These are phyloP conservation scores for Geosmithia flava DNA, from an alignment of 2,329 filamentous ascomycete species.

Conservation along the genomic window DNA sequence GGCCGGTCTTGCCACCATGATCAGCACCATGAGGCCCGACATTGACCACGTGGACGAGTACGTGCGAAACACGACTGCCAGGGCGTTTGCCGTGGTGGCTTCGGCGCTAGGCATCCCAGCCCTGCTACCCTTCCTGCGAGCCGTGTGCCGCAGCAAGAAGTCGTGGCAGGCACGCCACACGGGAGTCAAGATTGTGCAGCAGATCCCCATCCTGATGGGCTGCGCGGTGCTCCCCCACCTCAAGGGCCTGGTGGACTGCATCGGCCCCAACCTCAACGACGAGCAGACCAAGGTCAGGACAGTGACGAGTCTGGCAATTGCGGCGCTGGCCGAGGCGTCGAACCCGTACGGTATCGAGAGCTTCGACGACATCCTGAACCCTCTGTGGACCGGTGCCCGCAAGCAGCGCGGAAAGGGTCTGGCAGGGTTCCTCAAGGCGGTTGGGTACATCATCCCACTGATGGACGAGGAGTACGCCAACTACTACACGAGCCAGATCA, in stretches of 20 bases:
- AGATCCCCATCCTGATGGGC: conserved; percentile 97
- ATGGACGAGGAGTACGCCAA: conserved; percentile 99
- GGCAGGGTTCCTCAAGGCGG: conserved; percentile 91
- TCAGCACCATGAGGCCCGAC: conserved; percentile 97
- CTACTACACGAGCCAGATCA: conserved; percentile 97
- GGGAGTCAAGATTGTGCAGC: conserved; percentile 97
- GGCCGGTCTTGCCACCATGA: conserved; percentile 95
- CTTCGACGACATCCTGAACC: conserved; percentile 95
- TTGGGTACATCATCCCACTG: conserved; percentile 93
- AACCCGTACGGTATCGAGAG: conserved; percentile 99
- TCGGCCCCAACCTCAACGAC: conserved; percentile 89
- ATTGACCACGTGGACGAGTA: conserved; percentile 98
- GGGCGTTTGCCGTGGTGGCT: conserved; percentile 94
- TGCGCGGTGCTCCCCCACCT: conserved; percentile 92
- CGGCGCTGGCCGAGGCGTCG: conserved; percentile 86
- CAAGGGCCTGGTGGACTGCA: conserved; percentile 92
- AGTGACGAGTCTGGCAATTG: conserved; percentile 88
- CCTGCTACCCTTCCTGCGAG: conserved; percentile 84
- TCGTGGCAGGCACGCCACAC: conserved; percentile 98
- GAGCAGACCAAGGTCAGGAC: conserved; percentile 97
- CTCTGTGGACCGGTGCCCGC: conserved; percentile 88
- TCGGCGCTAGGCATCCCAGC: conserved; percentile 93
- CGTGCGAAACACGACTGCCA: conserved; percentile 91
- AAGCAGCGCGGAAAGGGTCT: conserved; percentile 96
- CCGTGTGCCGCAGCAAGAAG: conserved; percentile 96